phyloP scores from a whole-genome alignment of 805 yeast species.

The Saccharomycopsis babjevae region DNA sequence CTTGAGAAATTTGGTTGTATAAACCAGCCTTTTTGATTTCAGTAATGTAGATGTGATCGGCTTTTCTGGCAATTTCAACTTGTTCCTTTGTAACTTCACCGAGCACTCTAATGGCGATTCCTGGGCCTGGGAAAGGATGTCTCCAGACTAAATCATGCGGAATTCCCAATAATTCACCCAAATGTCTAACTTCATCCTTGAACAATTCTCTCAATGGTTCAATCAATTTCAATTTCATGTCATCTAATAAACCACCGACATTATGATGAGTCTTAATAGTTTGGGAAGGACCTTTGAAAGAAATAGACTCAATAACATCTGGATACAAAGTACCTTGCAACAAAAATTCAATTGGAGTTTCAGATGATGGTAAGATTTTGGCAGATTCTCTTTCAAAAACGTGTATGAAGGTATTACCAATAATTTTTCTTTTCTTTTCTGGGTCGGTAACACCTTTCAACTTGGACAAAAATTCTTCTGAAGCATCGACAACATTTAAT shows the following conservation, averaged over 20 bases:
- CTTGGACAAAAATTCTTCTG: slow-evolving; percentile 77
- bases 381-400: slow-evolving; percentile 96
- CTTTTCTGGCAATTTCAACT: slow-evolving; percentile 94
- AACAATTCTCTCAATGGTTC: slow-evolving; percentile 98
- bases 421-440: slow-evolving; percentile 96
- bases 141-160: slow-evolving; percentile 98
- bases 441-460: slow-evolving; percentile 95
- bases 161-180: slow-evolving; percentile 90
- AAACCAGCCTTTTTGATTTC: slow-evolving; percentile 91
- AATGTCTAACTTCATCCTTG: slow-evolving; percentile 96
- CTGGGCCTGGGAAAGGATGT: slow-evolving; percentile 99
- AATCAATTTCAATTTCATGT: slow-evolving; percentile 96
- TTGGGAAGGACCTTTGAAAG: slow-evolving; percentile 99
- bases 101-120: slow-evolving; percentile 94
- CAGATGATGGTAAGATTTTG: slow-evolving; percentile 78
- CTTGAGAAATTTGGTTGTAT: slow-evolving; percentile 89
- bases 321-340: slow-evolving; percentile 97
- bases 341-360: slow-evolving; percentile 82
- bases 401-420: slow-evolving; percentile 95
- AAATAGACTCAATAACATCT: slow-evolving; percentile 95
- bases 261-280: slow-evolving; percentile 99
- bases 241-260: slow-evolving; percentile 94
- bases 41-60: slow-evolving; percentile 91
- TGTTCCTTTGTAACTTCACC: slow-evolving; percentile 94
- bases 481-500: slow-evolving; percentile 88